Conservation (phyloP, 352 stramenopile genomes). For the Phytopythium helicoides region DNA sequence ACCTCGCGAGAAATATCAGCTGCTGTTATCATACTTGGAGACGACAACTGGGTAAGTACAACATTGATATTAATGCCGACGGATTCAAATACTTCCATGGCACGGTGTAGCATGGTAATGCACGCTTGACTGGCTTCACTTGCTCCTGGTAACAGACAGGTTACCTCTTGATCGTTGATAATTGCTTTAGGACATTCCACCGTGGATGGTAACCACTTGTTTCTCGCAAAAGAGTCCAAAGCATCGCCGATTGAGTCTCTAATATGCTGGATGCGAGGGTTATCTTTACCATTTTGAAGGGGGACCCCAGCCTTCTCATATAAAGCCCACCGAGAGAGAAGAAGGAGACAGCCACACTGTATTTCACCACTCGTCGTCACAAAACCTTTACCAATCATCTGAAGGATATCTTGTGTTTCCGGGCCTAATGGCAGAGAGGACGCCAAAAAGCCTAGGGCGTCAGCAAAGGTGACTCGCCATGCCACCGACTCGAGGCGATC, state of each 20-base stretch:
- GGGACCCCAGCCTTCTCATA: slow-evolving; percentile 29
- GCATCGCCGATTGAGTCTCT: slow-evolving; percentile 10
- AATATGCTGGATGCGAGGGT: no score
- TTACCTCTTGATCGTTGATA: background rate
- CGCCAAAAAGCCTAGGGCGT: slow-evolving; percentile 49
- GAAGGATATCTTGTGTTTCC: slow-evolving; percentile 18
- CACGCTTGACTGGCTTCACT: slow-evolving; percentile 37
- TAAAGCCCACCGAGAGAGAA: slow-evolving; percentile 46
- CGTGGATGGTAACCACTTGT: slow-evolving; percentile 37
- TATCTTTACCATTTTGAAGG: slow-evolving; percentile 15
- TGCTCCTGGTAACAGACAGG: slow-evolving; percentile 59
- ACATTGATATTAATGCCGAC: slow-evolving; percentile 28
- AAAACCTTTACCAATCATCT: slow-evolving; percentile 26
- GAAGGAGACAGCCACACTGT: slow-evolving; percentile 58
- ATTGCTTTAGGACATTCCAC: slow-evolving; percentile 3
- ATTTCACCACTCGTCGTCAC: slow-evolving; percentile 40
- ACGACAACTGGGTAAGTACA: background rate
- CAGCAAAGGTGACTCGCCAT: slow-evolving; percentile 50
- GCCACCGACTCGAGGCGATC: background rate
- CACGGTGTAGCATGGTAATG: slow-evolving; percentile 54
- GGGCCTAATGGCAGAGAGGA: slow-evolving; percentile 22
- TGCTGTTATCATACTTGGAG: slow-evolving; percentile 15
- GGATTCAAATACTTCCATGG: slow-evolving; percentile 43
- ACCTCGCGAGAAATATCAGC: slow-evolving; percentile 55
- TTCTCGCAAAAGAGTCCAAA: slow-evolving; percentile 34